Evolutionary conservation across 1,139 yeast genomes (phyloP).

Genomic region (Zygosaccharomyces sapae): DNA sequence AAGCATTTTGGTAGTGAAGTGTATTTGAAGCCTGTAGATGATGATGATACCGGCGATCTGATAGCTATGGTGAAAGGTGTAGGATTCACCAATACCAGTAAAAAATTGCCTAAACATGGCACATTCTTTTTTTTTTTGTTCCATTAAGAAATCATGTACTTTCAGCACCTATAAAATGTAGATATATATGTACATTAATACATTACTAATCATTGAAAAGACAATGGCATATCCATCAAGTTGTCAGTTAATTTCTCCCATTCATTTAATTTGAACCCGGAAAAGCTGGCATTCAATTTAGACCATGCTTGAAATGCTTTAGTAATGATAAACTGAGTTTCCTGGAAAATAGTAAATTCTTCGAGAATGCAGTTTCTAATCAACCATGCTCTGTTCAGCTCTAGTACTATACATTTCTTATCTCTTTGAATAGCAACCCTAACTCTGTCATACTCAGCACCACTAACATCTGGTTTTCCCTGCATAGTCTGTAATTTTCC

Average conservation of each 20-base stretch:
- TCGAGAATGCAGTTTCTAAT: conserved; percentile 72
- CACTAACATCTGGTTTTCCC: conserved; percentile 66
- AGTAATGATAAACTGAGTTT: conserved; percentile 75
- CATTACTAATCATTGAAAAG: conserved; percentile 11
- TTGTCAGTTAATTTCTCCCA: conserved; percentile 55
- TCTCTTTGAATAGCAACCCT: conserved; percentile 51
- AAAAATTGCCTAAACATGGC: conserved; percentile 61
- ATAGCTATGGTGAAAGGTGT: conserved; percentile 77
- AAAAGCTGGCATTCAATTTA: conserved; percentile 54
- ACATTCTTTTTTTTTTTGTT: not conserved
- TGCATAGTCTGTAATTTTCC: conserved; percentile 51
- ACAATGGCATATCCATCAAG: conserved; percentile 57
- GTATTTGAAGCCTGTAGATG: conserved; percentile 60
- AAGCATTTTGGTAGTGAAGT: conserved; percentile 76
- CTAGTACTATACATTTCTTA: conserved; percentile 60
- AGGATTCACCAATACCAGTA: conserved; percentile 87
- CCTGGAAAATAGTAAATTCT: conserved; percentile 74
- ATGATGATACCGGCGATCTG: conserved; percentile 53
- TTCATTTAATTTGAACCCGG: conserved; percentile 57
- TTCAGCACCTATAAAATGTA: not conserved
- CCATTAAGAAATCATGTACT: not conserved
- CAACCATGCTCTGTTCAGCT: conserved; percentile 74
- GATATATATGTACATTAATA: not conserved
- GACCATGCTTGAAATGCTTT: conserved; percentile 74
- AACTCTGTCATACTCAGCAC: conserved; percentile 62